phyloP scores from a whole-genome alignment of 2,329 filamentous ascomycete genomes.

The Aureobasidium melanogenum region DNA sequence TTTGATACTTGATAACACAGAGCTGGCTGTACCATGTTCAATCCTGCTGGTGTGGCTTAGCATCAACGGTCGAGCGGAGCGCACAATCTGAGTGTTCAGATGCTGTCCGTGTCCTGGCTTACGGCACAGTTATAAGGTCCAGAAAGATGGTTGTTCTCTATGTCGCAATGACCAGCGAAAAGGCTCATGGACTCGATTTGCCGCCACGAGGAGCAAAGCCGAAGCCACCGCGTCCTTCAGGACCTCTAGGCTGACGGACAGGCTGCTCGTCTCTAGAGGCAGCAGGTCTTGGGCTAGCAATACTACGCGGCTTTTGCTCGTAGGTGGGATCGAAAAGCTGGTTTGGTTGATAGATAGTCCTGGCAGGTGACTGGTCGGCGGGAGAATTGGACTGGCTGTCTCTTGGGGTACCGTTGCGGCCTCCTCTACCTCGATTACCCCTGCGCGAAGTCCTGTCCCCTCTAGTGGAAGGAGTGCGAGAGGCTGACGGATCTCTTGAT shows the following conservation, averaged over 20 bases:
- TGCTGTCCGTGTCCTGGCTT: background rate
- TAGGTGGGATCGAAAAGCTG: conserved; percentile 75
- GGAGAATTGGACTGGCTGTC: conserved; percentile 28
- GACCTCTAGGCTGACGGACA: conserved; percentile 66
- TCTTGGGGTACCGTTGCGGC: conserved; percentile 24
- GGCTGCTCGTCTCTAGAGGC: conserved; percentile 57
- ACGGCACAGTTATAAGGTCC: background rate
- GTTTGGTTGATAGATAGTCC: conserved; percentile 23
- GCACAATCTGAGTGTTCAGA: no score
- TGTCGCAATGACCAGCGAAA: background rate
- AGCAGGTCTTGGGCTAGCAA: conserved; percentile 33
- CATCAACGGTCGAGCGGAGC: background rate
- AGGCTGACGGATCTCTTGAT: conserved; percentile 19
- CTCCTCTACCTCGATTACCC: conserved; percentile 24
- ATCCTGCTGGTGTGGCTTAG: background rate
- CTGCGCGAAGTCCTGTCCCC: conserved; percentile 16
- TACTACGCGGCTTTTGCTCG: conserved; percentile 49
- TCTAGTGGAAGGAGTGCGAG: conserved; percentile 15
- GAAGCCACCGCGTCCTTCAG: conserved; percentile 72
- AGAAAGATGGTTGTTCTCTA: background rate
- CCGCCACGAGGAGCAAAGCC: conserved; percentile 48
- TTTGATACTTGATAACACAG: no score
- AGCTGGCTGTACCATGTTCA: background rate
- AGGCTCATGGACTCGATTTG: background rate
- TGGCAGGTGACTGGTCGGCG: conserved; percentile 29